Percentiles rank a stretch among this genome's conserved stretches.
phyloP scores from a whole-genome alignment of 139 green algal genomes.

The Haematococcus sp. region DNA sequence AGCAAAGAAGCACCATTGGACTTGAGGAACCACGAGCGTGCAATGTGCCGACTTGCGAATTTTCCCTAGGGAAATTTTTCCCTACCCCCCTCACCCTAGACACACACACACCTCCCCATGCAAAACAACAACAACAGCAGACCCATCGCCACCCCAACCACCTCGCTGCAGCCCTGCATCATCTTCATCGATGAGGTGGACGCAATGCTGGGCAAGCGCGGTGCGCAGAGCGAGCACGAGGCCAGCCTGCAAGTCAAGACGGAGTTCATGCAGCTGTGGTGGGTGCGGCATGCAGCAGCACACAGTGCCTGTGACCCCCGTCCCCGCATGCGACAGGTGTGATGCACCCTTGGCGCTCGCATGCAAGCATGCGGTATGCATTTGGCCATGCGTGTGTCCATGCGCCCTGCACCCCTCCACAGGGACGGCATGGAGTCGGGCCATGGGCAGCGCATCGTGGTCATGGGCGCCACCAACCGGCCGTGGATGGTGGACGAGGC shows the following conservation, averaged over 20 bases:
- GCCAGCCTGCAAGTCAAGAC: slow-evolving; percentile 77
- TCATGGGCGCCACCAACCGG: slow-evolving; percentile 91
- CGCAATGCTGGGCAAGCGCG: slow-evolving; percentile 82
- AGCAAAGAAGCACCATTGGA: too few relatives aligned
- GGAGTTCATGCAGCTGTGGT: slow-evolving; percentile 97
- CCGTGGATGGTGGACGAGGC: slow-evolving; percentile 57
- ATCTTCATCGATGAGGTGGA: slow-evolving; percentile 93
- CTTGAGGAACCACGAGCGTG: too few relatives aligned
- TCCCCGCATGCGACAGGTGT: too few relatives aligned
- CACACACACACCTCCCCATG: too few relatives aligned
- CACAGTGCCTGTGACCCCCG: neutral
- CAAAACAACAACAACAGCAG: neutral
- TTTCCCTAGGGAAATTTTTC: too few relatives aligned
- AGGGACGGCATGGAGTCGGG: slow-evolving; percentile 83
- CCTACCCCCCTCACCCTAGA: too few relatives aligned
- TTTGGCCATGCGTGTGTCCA: too few relatives aligned
- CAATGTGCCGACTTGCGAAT: too few relatives aligned
- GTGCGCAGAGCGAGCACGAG: slow-evolving; percentile 81
- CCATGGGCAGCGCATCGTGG: slow-evolving; percentile 56
- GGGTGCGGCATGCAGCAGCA: neutral
- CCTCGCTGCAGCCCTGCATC: slow-evolving; percentile 89
- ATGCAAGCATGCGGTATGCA: too few relatives aligned
- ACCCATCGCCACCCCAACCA: too few relatives aligned
- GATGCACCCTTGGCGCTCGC: too few relatives aligned
- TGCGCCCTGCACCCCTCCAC: neutral